These are phyloP conservation scores for Metschnikowia baotianmanensis DNA, from an alignment of 805 yeast species.

Conservation along the genomic window DNA sequence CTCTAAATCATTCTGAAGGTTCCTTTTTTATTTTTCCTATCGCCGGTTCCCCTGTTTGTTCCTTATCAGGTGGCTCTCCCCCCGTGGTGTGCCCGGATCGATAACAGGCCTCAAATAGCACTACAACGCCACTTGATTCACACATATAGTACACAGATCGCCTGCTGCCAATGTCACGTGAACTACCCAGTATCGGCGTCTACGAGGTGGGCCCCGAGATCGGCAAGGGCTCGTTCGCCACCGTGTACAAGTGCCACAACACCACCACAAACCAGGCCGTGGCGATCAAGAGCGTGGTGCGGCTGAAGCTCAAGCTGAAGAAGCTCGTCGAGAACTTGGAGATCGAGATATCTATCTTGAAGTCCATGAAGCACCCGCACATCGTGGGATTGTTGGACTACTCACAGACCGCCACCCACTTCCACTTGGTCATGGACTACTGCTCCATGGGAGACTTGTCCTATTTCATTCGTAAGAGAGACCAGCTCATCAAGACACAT, in stretches of 20 bases:
- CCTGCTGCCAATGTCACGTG: not conserved
- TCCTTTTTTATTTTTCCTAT: not conserved
- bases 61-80: too few relatives aligned
- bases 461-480: constrained; percentile 74
- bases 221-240: constrained; percentile 95
- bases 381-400: constrained; percentile 85
- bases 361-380: constrained; percentile 88
- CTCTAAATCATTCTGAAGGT: not conserved
- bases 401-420: constrained; percentile 70
- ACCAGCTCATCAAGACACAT: constrained; percentile 67
- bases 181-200: constrained; percentile 30
- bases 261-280: constrained; percentile 55
- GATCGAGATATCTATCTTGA: constrained; percentile 85
- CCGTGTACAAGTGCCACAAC: constrained; percentile 82
- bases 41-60: too few relatives aligned
- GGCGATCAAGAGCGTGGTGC: constrained; percentile 85
- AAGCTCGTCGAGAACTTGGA: constrained; percentile 88
- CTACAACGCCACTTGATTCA: too few relatives aligned
- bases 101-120: too few relatives aligned
- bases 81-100: too few relatives aligned
- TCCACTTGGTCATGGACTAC: constrained; percentile 93
- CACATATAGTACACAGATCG: too few relatives aligned
- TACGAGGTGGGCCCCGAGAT: constrained; percentile 76
- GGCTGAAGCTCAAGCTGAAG: constrained; percentile 79
- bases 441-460: constrained; percentile 94